These are phyloP conservation scores for Fusarium sp. DNA, from an alignment of 2,329 filamentous ascomycete genomes.

Conservation along the genomic window DNA sequence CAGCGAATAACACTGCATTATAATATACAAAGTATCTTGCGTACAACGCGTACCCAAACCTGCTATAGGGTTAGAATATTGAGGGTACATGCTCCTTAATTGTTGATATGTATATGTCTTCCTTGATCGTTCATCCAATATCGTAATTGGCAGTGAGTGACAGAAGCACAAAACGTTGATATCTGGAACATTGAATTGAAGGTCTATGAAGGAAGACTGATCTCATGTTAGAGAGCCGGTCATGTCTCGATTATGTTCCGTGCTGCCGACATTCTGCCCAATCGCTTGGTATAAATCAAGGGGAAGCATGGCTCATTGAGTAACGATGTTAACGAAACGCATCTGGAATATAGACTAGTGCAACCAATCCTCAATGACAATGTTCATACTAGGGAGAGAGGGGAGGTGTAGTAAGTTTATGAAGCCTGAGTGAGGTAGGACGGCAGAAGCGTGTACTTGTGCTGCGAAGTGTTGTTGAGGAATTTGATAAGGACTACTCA, in stretches of 20 bases:
- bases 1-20: not conserved
- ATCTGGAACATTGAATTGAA: not conserved
- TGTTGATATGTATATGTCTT: not conserved
- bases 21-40: not conserved
- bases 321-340: slow-evolving; percentile 11
- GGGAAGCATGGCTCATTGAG: slow-evolving; percentile 10
- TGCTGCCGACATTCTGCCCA: not conserved
- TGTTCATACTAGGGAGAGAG: not conserved
- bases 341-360: slow-evolving; percentile 37
- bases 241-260: not conserved
- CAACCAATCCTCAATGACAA: slow-evolving; percentile 27
- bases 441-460: slow-evolving; percentile 26
- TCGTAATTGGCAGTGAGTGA: not conserved
- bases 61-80: no score
- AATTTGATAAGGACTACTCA: not conserved
- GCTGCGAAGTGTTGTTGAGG: slow-evolving; percentile 10
- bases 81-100: no score
- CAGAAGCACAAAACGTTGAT: not conserved
- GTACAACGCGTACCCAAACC: no score
- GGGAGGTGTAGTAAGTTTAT: slow-evolving; percentile 12
- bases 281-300: slow-evolving; percentile 12
- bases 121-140: not conserved
- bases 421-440: slow-evolving; percentile 29
- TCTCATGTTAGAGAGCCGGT: not conserved
- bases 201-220: not conserved